phyloP scores from a whole-genome alignment of 352 stramenopile species.

The Phytophthora idaei region DNA sequence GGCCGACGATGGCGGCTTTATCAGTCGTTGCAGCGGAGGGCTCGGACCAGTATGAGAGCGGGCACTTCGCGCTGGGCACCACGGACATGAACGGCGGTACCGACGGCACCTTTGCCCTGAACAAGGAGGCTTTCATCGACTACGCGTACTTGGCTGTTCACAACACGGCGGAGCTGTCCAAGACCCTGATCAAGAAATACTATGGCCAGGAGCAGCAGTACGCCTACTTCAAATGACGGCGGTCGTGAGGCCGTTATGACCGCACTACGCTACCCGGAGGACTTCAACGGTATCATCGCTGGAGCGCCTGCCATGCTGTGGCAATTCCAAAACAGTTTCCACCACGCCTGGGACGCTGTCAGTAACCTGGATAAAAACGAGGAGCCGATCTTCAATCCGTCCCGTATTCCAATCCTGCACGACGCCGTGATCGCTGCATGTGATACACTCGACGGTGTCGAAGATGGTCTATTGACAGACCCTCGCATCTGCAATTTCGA shows the following conservation, averaged over 20 bases:
- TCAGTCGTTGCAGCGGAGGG: constrained; percentile 27
- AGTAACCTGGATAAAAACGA: constrained; percentile 32
- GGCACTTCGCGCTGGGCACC: constrained; percentile 37
- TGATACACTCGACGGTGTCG: constrained; percentile 27
- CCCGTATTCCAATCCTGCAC: constrained; percentile 32
- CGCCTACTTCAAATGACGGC: constrained; percentile 54
- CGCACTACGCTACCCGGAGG: constrained; percentile 35
- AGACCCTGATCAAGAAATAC: constrained; percentile 47
- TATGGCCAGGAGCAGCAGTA: constrained; percentile 40
- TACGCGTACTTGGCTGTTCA: constrained; percentile 45
- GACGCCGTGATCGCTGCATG: constrained; percentile 32
- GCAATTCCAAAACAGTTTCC: constrained; percentile 44
- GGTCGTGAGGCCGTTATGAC: constrained; percentile 43
- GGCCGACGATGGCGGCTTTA: constrained; percentile 19
- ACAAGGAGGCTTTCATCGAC: constrained; percentile 31
- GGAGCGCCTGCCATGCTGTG: constrained; percentile 39
- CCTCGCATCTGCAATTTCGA: constrained; percentile 7
- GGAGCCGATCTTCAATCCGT: constrained; percentile 29
- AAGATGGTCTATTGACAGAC: constrained; percentile 4
- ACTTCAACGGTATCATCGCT: constrained; percentile 45
- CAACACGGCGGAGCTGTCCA: constrained; percentile 33
- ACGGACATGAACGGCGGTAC: constrained; percentile 41
- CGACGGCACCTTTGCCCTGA: constrained; percentile 34
- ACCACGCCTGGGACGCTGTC: constrained; percentile 34
- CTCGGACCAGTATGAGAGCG: constrained; percentile 27